Percentiles rank a stretch among this genome's conserved stretches.
Conservation (phyloP, 495 filamentous ascomycete genomes). For the Halenospora varia region DNA sequence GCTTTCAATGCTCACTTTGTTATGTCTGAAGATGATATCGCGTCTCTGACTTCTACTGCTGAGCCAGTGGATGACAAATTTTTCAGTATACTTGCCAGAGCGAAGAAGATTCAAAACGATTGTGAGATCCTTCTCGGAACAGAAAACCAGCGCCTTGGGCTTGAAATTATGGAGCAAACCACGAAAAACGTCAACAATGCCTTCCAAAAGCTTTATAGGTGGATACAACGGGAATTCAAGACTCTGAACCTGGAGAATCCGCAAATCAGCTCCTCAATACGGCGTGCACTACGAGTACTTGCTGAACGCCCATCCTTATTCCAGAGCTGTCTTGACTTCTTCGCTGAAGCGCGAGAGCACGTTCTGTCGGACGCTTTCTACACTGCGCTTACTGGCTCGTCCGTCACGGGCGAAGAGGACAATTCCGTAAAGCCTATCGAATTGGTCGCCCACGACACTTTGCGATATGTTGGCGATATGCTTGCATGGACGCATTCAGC, state of each 20-base stretch:
- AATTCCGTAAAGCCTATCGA: slow-evolving; percentile 84
- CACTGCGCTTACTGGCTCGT: slow-evolving; percentile 76
- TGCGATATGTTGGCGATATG: slow-evolving; percentile 96
- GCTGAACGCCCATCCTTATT: slow-evolving; percentile 88
- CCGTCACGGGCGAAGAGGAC: slow-evolving; percentile 37
- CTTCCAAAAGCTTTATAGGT: slow-evolving; percentile 92
- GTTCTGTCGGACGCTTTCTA: slow-evolving; percentile 89
- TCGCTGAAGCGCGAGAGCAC: slow-evolving; percentile 85
- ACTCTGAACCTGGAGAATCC: slow-evolving; percentile 91
- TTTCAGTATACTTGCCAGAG: slow-evolving; percentile 73
- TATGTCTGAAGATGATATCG: slow-evolving; percentile 72
- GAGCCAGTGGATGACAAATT: slow-evolving; percentile 84
- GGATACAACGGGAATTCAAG: slow-evolving; percentile 93
- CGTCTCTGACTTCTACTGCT: slow-evolving; percentile 65
- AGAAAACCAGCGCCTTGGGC: slow-evolving; percentile 79
- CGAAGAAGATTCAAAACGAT: slow-evolving; percentile 83
- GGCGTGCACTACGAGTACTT: slow-evolving; percentile 78
- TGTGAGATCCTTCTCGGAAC: slow-evolving; percentile 85
- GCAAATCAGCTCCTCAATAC: slow-evolving; percentile 81
- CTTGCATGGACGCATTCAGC: slow-evolving; percentile 95
- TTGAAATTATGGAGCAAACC: slow-evolving; percentile 88
- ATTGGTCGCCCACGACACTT: slow-evolving; percentile 82
- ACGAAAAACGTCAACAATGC: slow-evolving; percentile 81
- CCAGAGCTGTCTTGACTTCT: slow-evolving; percentile 90
- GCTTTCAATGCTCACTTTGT: slow-evolving; percentile 84